phyloP scores from a whole-genome alignment of 495 filamentous ascomycete species.

The Thermothielavioides terrestris region DNA sequence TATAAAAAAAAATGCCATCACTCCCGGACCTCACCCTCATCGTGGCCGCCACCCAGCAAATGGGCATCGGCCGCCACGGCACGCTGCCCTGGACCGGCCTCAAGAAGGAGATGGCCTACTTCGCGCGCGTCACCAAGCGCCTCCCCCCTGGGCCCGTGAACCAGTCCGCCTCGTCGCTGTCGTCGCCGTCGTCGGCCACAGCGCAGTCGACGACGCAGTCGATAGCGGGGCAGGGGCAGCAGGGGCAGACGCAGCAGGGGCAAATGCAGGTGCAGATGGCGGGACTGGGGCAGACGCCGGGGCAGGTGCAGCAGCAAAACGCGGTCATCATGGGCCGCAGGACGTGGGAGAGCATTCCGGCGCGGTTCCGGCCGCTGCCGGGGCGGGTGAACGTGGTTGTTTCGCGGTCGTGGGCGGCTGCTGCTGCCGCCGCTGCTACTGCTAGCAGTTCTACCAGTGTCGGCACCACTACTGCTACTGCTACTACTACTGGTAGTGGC shows the following conservation, averaged over 20 bases:
- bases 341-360: constrained; percentile 83
- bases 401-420: constrained; percentile 33
- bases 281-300: too few species aligned
- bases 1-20: constrained; percentile 7
- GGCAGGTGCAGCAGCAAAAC: constrained; percentile 37
- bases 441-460: too few species aligned
- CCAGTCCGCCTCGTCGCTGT: too few species aligned
- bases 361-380: constrained; percentile 65
- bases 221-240: too few species aligned
- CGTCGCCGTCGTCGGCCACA: too few species aligned
- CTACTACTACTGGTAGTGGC: too few species aligned
- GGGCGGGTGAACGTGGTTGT: constrained; percentile 73
- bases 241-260: too few species aligned
- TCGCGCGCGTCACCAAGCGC: constrained; percentile 80
- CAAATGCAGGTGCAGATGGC: too few species aligned
- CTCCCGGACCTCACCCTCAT: constrained; percentile 56
- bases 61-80: constrained; percentile 79
- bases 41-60: constrained; percentile 63
- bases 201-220: too few species aligned
- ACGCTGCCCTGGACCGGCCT: constrained; percentile 82
- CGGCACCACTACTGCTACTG: too few species aligned
- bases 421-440: not conserved
- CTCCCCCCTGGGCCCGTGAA: too few species aligned
- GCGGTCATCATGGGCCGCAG: constrained; percentile 95
- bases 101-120: constrained; percentile 86